Conservation (phyloP, 331 rosid species). For the Quercus lobata region DNA sequence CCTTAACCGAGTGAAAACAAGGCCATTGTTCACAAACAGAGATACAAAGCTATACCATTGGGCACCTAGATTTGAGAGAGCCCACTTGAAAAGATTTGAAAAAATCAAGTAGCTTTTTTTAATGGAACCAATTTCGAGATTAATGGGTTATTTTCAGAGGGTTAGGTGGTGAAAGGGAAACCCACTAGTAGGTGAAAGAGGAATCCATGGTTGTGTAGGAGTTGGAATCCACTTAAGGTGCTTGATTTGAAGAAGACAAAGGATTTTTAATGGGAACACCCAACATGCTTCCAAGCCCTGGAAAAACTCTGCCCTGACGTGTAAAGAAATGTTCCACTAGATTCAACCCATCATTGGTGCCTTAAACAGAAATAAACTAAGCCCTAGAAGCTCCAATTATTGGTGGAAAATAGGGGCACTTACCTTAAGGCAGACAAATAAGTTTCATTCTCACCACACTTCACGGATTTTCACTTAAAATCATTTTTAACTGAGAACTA, state of each 20-base stretch:
- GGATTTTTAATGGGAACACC: conserved; percentile 47
- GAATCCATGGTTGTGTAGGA: conserved; percentile 69
- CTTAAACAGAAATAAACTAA: conserved; percentile 32
- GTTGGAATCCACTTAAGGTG: conserved; percentile 97
- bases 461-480: conserved; percentile 3
- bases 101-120: conserved; percentile 26
- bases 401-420: conserved; percentile 29
- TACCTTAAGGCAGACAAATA: conserved; percentile 10
- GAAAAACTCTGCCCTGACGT: conserved; percentile 42
- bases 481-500: neutral
- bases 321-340: conserved; percentile 63
- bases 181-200: conserved; percentile 52
- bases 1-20: conserved; percentile 8
- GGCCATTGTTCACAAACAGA: conserved; percentile 25
- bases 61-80: conserved; percentile 65
- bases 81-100: conserved; percentile 42
- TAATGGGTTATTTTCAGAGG: conserved; percentile 47
- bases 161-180: conserved; percentile 95
- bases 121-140: conserved; percentile 33
- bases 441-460: conserved; percentile 20
- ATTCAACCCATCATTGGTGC: conserved; percentile 46
- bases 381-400: conserved; percentile 43
- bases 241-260: conserved; percentile 56
- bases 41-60: conserved; percentile 42
- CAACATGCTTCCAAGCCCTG: conserved; percentile 36